Percentiles rank a stretch among this genome's conserved stretches.
These are phyloP conservation scores for Aspergillus nomiae DNA, from an alignment of 2,329 filamentous ascomycete species.

Conservation along the genomic window DNA sequence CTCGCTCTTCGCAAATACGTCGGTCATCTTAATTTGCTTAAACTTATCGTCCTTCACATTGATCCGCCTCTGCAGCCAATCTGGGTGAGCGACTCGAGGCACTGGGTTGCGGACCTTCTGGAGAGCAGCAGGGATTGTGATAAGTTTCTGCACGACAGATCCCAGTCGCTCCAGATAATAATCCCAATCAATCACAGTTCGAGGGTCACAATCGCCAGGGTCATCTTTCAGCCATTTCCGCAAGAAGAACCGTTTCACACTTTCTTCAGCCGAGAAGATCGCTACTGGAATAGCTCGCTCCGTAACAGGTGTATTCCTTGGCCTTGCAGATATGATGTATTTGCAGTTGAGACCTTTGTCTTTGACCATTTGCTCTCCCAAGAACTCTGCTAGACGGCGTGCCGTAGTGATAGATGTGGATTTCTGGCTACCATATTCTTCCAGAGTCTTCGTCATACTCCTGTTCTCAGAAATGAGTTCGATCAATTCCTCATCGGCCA, in stretches of 20 bases:
- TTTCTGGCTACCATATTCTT: constrained; percentile 94
- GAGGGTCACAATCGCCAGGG: constrained; percentile 84
- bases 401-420: constrained; percentile 99
- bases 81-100: constrained; percentile 87
- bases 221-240: constrained; percentile 97
- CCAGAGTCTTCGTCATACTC: constrained; percentile 94
- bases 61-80: constrained; percentile 93
- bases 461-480: constrained; percentile 99
- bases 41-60: constrained; percentile 94
- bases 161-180: constrained; percentile 96
- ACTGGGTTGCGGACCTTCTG: constrained; percentile 96
- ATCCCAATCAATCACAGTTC: constrained; percentile 89
- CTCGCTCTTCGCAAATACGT: constrained; percentile 67
- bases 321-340: constrained; percentile 92
- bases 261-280: constrained; percentile 92
- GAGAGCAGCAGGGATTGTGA: constrained; percentile 94
- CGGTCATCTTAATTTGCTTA: constrained; percentile 98
- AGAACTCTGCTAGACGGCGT: constrained; percentile 88
- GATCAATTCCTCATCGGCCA: constrained; percentile 96
- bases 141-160: constrained; percentile 97
- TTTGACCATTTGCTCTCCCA: constrained; percentile 98
- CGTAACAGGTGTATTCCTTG: constrained; percentile 87
- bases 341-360: constrained; percentile 99
- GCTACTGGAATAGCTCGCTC: constrained; percentile 93
- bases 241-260: constrained; percentile 83